phyloP scores from a whole-genome alignment of 306 rosid genomes.

The Alnus glutinosa region DNA sequence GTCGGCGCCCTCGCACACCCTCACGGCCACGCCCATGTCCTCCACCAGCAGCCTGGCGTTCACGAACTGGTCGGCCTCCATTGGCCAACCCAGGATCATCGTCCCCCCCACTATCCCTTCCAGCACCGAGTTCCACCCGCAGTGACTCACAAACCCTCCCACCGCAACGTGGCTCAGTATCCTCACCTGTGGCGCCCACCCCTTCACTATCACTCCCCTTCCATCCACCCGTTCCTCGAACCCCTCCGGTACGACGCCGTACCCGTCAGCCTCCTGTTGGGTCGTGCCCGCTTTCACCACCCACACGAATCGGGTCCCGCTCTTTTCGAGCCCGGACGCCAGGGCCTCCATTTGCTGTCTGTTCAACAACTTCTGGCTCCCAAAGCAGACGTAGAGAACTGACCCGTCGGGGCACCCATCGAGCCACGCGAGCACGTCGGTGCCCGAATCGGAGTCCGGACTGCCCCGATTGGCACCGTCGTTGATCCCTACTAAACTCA shows the following conservation, averaged over 20 bases:
- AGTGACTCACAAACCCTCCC: conserved; percentile 63
- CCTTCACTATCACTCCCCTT: conserved; percentile 45
- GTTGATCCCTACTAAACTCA: not conserved
- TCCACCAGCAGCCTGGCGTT: conserved; percentile 60
- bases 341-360: conserved; percentile 56
- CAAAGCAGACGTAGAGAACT: conserved; percentile 67
- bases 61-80: conserved; percentile 77
- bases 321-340: conserved; percentile 64
- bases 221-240: conserved; percentile 50
- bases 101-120: conserved; percentile 54
- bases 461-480: not conserved
- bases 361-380: conserved; percentile 61
- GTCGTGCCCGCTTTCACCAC: conserved; percentile 40
- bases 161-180: conserved; percentile 50
- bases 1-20: conserved; percentile 48
- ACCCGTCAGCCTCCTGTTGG: conserved; percentile 30
- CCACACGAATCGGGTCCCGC: conserved; percentile 56
- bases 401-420: conserved; percentile 55
- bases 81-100: conserved; percentile 68
- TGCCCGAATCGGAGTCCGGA: not conserved
- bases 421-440: conserved; percentile 42
- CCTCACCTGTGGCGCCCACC: conserved; percentile 54
- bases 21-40: conserved; percentile 44
- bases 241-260: conserved; percentile 39
- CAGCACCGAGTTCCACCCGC: conserved; percentile 69